phyloP scores from a whole-genome alignment of 257 asterid species.

The Mentha longifolia region DNA sequence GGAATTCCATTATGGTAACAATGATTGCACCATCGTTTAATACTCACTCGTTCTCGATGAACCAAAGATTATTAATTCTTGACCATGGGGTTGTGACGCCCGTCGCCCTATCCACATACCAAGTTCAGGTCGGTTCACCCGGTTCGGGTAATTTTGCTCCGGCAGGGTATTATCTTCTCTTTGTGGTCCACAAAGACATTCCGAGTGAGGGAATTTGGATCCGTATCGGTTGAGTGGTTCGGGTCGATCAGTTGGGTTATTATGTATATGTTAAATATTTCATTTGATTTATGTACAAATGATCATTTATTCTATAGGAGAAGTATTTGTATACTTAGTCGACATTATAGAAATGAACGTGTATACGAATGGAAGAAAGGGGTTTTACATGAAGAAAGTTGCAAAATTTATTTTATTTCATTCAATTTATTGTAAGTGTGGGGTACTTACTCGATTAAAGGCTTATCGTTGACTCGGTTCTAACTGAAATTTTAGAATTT shows the following conservation, averaged over 20 bases:
- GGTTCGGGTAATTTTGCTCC: slow-evolving; percentile 51
- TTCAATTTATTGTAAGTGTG: not conserved
- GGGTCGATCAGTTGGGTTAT: not conserved
- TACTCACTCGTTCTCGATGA: slow-evolving; percentile 61
- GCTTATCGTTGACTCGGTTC: not conserved
- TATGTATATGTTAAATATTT: slow-evolving; percentile 11
- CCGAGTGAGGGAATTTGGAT: slow-evolving; percentile 64
- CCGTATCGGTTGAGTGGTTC: slow-evolving; percentile 29
- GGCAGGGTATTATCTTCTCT: slow-evolving; percentile 53
- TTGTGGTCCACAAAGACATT: slow-evolving; percentile 50
- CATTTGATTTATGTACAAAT: slow-evolving; percentile 17
- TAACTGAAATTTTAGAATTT: not conserved
- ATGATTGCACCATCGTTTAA: slow-evolving; percentile 54
- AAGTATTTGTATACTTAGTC: not conserved
- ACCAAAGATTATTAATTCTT: slow-evolving; percentile 51
- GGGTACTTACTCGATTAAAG: not conserved
- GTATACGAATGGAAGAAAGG: not conserved
- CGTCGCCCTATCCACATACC: slow-evolving; percentile 31
- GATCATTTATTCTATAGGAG: not conserved
- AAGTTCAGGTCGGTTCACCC: slow-evolving; percentile 31
- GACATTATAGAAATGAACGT: not conserved
- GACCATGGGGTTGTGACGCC: slow-evolving; percentile 25
- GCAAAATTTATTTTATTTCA: too few species aligned
- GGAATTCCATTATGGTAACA: slow-evolving; percentile 37
- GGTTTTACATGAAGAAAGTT: too few species aligned